Conservation (phyloP, 495 filamentous ascomycete species). For the Neurospora sp. region DNA sequence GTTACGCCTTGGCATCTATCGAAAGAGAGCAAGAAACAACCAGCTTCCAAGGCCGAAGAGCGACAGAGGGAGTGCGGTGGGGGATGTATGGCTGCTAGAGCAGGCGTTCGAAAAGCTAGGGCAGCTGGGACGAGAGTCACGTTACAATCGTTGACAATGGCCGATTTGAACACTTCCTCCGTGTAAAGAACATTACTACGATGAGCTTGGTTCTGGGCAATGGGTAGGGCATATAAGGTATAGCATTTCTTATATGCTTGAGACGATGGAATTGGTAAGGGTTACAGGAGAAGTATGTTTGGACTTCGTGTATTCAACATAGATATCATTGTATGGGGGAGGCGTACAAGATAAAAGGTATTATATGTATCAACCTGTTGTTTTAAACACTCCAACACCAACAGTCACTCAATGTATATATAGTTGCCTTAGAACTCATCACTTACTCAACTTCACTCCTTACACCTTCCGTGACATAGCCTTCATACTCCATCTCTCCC, state of each 20-base stretch:
- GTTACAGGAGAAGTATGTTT: not conserved
- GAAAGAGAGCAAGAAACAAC: not conserved
- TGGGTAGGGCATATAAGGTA: not conserved
- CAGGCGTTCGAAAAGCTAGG: not conserved
- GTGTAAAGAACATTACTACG: not conserved
- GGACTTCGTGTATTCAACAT: not conserved
- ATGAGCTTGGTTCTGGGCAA: not conserved
- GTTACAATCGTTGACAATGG: not conserved
- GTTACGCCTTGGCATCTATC: constrained; percentile 1
- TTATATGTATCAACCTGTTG: not conserved
- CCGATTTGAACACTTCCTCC: not conserved
- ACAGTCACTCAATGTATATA: not conserved
- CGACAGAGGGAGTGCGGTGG: not conserved
- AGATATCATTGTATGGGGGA: not conserved
- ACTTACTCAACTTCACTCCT: not conserved
- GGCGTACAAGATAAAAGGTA: not conserved
- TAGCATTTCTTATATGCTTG: not conserved
- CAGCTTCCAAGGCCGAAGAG: not conserved
- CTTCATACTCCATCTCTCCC: not conserved
- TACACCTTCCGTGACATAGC: not conserved
- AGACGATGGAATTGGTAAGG: not conserved
- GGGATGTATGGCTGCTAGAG: not conserved
- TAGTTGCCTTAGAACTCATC: not conserved
- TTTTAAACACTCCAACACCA: not conserved
- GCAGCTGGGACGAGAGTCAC: not conserved